These are phyloP conservation scores for Scheffersomyces insectosa DNA, from an alignment of 1,139 yeast genomes.

Conservation along the genomic window DNA sequence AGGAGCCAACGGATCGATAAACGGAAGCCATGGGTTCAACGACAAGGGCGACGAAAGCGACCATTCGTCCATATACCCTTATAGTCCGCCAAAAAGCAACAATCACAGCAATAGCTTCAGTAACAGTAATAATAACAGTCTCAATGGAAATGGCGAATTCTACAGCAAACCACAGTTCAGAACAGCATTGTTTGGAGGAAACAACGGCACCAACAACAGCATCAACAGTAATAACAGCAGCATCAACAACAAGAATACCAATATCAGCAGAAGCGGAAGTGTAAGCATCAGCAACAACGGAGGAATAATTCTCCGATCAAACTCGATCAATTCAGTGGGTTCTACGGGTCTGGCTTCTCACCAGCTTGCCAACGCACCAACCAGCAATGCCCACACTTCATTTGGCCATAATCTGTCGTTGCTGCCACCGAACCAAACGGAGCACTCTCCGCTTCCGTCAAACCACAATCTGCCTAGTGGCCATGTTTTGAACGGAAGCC, in stretches of 20 bases:
- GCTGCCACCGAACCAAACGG: no score
- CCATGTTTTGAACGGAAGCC: no score
- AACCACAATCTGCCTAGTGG: no score
- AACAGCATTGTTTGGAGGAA: conserved; percentile 16
- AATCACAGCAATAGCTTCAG: neutral
- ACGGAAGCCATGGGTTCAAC: conserved; percentile 5
- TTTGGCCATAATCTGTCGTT: no score
- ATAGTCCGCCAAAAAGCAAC: neutral
- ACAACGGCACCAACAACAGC: neutral
- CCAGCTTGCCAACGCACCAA: no score
- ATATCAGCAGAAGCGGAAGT: neutral
- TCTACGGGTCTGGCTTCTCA: no score
- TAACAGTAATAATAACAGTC: neutral
- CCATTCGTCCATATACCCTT: neutral
- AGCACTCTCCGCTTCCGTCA: no score
- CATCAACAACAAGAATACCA: neutral
- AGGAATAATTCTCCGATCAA: no score
- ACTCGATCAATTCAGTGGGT: no score
- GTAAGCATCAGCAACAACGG: no score
- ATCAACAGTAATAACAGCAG: neutral
- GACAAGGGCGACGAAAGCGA: neutral
- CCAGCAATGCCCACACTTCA: no score
- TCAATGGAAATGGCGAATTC: neutral
- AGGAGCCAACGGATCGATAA: neutral
- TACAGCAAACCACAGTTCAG: conserved; percentile 20